Conservation (phyloP, 495 filamentous ascomycete genomes). For the Saxophila tyrrhenica region DNA sequence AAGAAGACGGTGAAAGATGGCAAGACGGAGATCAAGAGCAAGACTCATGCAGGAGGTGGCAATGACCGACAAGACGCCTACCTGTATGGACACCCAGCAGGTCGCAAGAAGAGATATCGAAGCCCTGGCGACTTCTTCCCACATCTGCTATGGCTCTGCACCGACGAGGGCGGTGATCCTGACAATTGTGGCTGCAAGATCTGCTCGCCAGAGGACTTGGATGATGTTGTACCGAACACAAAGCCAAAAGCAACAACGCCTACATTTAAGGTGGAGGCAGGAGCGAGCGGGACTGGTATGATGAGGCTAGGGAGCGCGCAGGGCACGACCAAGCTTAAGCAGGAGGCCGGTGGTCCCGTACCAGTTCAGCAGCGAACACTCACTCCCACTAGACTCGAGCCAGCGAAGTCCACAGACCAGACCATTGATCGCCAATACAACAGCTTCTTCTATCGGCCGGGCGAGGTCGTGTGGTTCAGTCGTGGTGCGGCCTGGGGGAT, state of each 20-base stretch:
- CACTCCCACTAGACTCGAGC: slow-evolving; percentile 31
- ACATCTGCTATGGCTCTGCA: slow-evolving; percentile 48
- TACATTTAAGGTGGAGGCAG: slow-evolving; percentile 19
- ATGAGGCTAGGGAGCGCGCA: not conserved
- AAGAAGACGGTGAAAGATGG: slow-evolving; percentile 28
- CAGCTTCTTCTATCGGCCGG: slow-evolving; percentile 43
- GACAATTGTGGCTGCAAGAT: slow-evolving; percentile 48
- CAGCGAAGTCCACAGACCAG: slow-evolving; percentile 33
- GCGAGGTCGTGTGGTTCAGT: slow-evolving; percentile 51
- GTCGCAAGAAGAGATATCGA: slow-evolving; percentile 46
- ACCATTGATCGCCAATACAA: slow-evolving; percentile 34
- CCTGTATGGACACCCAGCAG: slow-evolving; percentile 50
- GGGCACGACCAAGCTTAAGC: slow-evolving; percentile 4
- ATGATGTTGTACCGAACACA: slow-evolving; percentile 23
- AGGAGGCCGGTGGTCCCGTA: slow-evolving; percentile 4
- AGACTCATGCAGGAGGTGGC: slow-evolving; percentile 30
- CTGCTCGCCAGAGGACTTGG: slow-evolving; percentile 37
- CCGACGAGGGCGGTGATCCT: slow-evolving; percentile 40
- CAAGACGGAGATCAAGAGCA: slow-evolving; percentile 23
- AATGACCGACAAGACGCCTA: slow-evolving; percentile 46
- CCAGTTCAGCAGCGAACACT: slow-evolving; percentile 9
- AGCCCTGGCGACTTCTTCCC: slow-evolving; percentile 50
- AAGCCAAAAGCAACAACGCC: slow-evolving; percentile 6
- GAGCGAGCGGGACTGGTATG: not conserved
- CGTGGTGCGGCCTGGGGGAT: slow-evolving; percentile 46